These are phyloP conservation scores for Rhodotorula sp. DNA, from an alignment of 1,284 basidiomycete genomes.

Conservation along the genomic window DNA sequence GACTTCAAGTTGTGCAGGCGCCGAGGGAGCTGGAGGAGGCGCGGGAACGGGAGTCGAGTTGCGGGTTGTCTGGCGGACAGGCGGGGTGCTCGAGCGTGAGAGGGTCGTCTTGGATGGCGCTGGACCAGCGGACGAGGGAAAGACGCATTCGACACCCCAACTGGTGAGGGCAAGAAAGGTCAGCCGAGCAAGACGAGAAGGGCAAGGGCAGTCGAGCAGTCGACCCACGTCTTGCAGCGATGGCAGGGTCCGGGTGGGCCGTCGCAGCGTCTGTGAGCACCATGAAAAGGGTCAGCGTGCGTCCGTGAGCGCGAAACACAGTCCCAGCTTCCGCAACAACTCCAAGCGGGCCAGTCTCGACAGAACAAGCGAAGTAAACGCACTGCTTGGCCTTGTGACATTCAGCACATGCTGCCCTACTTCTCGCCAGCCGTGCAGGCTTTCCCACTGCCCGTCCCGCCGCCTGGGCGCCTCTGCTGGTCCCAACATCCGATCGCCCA, in stretches of 20 bases:
- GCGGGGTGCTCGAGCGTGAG: not conserved
- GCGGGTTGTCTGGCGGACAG: not conserved
- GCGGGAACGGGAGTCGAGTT: not conserved
- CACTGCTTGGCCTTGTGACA: constrained; percentile 9
- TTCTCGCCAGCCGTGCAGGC: constrained; percentile 3
- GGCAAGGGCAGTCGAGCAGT: too few relatives aligned
- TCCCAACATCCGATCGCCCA: too few relatives aligned
- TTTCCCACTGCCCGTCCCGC: not conserved
- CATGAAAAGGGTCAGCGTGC: too few relatives aligned
- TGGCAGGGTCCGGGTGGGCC: constrained; percentile 38
- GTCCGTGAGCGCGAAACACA: not conserved
- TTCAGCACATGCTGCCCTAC: constrained; percentile 1
- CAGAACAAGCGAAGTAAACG: not conserved
- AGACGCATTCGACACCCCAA: constrained; percentile 37
- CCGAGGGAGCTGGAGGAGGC: not conserved
- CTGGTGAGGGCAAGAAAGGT: constrained; percentile 2
- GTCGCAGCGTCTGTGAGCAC: constrained; percentile 31
- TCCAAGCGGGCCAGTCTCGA: too few relatives aligned
- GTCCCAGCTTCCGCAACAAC: too few relatives aligned
- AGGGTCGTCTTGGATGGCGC: not conserved
- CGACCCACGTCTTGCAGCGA: constrained; percentile 33
- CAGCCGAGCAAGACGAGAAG: too few relatives aligned
- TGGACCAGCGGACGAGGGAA: constrained; percentile 23
- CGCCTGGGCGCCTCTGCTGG: not conserved
- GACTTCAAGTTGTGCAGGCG: not conserved